Base-by-base conservation (phyloP, 2,329 filamentous ascomycete genomes). In the Biscogniauxia mediterranea region DNA sequence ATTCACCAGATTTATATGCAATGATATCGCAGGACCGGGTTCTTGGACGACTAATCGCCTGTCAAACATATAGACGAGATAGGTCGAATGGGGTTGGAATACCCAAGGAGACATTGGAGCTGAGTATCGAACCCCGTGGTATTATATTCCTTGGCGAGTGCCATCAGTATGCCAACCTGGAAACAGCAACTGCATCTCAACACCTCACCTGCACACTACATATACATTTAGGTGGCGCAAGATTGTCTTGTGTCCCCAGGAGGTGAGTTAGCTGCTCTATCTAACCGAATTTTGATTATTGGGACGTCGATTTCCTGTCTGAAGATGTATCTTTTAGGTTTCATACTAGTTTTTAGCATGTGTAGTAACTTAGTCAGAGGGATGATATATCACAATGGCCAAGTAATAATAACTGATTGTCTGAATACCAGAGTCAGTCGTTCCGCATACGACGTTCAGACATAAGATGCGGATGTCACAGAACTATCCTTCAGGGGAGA, bases 401-500 rank as follows among this genome's bases (percentile, higher is more conserved):
- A 80, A 65, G 71, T 76, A 9, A 74, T 77, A 23, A 68, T 70
- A 25, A 79, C 76, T 0, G 64, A 79, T 63, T 81, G 77, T 55
- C 74, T 75, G 1, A 69, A 79, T 61, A 81, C 79, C 9, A 69
- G 70, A 28, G 70, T 80, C 55, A 69, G 79, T 52, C 61, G 67
- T 1, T 67, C 70, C 9, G 62, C 64, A 17, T 74, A 75, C 54
- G 64, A 70, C 2, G 75, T 77, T 38, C 77, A 71, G 28, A 82
- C 76, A 1, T 88, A 85, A 64, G 73, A 76, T 3, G 78, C 83
- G 3, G 77, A 82, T 68, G 78, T 82, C 1, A 71, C 78, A 1
- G 83, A 87, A 67, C 76, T 88, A 9, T 82, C 83, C 0, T 88
- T 87, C 76, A 86, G 87, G 68, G 85, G 85, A 5, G 77, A 84